Evolutionary conservation across 2,329 filamentous ascomycete species (phyloP).

Genomic region (Cyclaneusma minus): DNA sequence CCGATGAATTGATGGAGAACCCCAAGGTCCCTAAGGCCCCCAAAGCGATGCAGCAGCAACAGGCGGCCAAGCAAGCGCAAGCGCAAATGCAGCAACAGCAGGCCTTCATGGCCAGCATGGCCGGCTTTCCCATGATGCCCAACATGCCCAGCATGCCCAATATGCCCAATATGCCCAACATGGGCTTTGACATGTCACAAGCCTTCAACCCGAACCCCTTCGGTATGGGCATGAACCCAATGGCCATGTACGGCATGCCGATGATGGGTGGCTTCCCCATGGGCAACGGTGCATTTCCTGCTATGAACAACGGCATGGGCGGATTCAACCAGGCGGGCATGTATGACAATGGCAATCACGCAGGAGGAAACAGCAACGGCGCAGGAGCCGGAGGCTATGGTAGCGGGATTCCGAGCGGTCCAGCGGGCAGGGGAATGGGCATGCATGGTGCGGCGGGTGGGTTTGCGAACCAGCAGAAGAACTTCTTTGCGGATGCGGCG

Average conservation of each 20-base stretch:
- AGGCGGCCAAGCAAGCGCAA: constrained; percentile 23
- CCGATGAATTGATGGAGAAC: constrained; percentile 55
- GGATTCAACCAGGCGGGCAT: constrained; percentile 17
- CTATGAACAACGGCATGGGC: constrained; percentile 19
- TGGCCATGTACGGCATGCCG: constrained; percentile 16
- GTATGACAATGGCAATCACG: constrained; percentile 8
- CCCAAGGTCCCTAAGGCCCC: constrained; percentile 49
- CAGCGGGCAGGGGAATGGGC: constrained; percentile 7
- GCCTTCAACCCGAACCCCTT: constrained; percentile 13
- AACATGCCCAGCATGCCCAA: constrained; percentile 18
- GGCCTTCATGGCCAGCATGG: constrained; percentile 31
- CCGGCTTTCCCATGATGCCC: constrained; percentile 20
- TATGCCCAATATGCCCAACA: constrained; percentile 13
- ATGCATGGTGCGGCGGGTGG: constrained; percentile 9
- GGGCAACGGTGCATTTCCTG: constrained; percentile 13
- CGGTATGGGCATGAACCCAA: constrained; percentile 19
- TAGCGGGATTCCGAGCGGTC: constrained; percentile 7
- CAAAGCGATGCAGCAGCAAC: constrained; percentile 43
- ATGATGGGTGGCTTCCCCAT: constrained; percentile 24
- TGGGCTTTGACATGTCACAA: constrained; percentile 7
- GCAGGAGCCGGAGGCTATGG: constrained; percentile 11
- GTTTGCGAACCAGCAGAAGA: constrained; percentile 41
- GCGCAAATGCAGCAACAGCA: constrained; percentile 22
- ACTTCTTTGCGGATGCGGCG: constrained; percentile 29
- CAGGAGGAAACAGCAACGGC: constrained; percentile 4